Percentiles rank a stretch among this genome's conserved stretches.
Evolutionary conservation across 352 stramenopile genomes (phyloP).

Genomic region (Globisporangium rhizosaccharum): DNA sequence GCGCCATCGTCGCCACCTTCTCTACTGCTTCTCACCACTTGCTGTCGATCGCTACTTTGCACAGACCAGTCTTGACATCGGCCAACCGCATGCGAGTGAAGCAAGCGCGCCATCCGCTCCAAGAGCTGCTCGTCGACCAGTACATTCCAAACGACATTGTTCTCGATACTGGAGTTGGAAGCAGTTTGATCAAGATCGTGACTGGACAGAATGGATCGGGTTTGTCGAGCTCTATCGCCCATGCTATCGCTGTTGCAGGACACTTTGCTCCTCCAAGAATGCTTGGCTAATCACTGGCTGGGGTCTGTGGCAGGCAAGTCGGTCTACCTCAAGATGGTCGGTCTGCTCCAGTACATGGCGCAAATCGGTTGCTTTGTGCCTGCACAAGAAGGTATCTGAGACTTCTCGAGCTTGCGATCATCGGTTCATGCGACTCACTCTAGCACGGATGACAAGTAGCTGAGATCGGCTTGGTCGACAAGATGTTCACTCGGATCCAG

Average conservation of each 20-base stretch:
- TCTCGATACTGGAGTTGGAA: slow-evolving; percentile 22
- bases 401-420: too few species aligned
- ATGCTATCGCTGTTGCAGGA: neutral
- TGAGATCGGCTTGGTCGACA: slow-evolving; percentile 64
- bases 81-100: slow-evolving; percentile 43
- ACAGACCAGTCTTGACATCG: slow-evolving; percentile 45
- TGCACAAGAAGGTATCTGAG: slow-evolving; percentile 43
- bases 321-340: slow-evolving; percentile 83
- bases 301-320: slow-evolving; percentile 60
- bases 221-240: slow-evolving; percentile 8
- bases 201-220: slow-evolving; percentile 85
- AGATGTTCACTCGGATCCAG: slow-evolving; percentile 79
- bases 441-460: slow-evolving; percentile 23
- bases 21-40: neutral
- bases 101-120: slow-evolving; percentile 70
- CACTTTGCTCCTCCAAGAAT: neutral
- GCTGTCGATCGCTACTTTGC: neutral
- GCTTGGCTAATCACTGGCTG: neutral
- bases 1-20: too few species aligned
- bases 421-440: neutral
- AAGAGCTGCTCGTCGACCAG: slow-evolving; percentile 77
- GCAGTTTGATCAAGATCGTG: slow-evolving; percentile 54
- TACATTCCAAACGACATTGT: slow-evolving; percentile 81
- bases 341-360: slow-evolving; percentile 78
- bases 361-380: slow-evolving; percentile 83